Base-by-base conservation (phyloP, 345 rosid species). In the Camelina neglecta region DNA sequence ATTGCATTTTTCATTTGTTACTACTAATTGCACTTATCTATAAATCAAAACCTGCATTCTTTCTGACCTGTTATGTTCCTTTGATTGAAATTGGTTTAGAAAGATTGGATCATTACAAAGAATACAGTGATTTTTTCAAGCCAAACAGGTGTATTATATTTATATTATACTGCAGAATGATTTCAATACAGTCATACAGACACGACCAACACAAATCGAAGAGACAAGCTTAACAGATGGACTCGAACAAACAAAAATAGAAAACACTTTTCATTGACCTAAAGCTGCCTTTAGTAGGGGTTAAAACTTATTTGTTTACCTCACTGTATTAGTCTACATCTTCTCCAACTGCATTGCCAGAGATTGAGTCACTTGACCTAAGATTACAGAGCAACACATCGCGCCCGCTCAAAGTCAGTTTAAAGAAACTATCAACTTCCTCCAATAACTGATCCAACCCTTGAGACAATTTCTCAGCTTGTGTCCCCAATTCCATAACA, bases 311-410 rank as follows among this genome's bases (percentile, higher is more conserved):
- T 51, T 48, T 55, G 71, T 55, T 70, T 64, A 64, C 39, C 75
- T 63, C 54, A 63, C 11, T 35, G n/a, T 79, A 80, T 75, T 66
- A 60, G 16, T 74, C 80, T 65, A 71, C 77, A 20, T 73, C 69
- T 79, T 59, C 77, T 31, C 85, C 81, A 59, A 48, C 11, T 70
- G 36, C 64, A 36, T 69, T 18, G 58, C 80, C 82, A 65, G 84
- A 59, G 64, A 31, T 48, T 23, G 79, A 67, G 67, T 79, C 83
- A 62, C 75, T 75, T 12, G 73, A 79, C 76, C 98, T 88, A 45
- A 95, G 85, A 75, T 83, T 88, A 86, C 92, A 79, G 8, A 95
- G 93, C 86, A 94, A 83, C 18, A 93, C 93, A 81, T 95, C 96
- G 0, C 97, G 91, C 26, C 94, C 97, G 0, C 80, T 70, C 72